Conservation (phyloP, 2,329 filamentous ascomycete genomes). For the Fusarium fracticaudum region DNA sequence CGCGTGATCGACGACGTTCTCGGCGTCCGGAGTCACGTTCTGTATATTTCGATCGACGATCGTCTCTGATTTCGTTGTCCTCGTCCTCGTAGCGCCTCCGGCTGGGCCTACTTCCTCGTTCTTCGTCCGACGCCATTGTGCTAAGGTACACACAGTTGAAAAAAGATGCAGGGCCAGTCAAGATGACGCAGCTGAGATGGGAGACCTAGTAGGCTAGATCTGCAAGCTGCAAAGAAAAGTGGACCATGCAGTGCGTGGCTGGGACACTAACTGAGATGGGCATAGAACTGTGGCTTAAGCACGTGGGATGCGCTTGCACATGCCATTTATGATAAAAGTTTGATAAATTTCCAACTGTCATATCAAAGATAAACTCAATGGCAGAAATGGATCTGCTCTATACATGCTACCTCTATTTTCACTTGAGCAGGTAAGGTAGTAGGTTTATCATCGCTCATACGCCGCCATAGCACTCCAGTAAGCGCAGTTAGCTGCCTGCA, state of each 20-base stretch:
- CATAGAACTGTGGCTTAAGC: constrained; percentile 2
- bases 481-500: constrained; percentile 10
- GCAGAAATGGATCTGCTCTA: constrained; percentile 14
- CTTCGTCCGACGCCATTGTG: constrained; percentile 43
- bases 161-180: neutral
- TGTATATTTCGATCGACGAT: constrained; percentile 37
- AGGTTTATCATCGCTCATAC: constrained; percentile 17
- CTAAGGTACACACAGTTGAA: neutral
- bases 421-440: neutral
- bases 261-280: neutral
- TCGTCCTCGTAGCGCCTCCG: constrained; percentile 34
- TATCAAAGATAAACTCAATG: constrained; percentile 20
- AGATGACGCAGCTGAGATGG: constrained; percentile 22
- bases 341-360: constrained; percentile 29
- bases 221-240: constrained; percentile 27
- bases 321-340: constrained; percentile 19
- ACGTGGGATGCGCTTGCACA: constrained; percentile 23
- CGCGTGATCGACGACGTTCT: constrained; percentile 44
- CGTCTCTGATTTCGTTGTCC: constrained; percentile 27
- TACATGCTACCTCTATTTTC: constrained; percentile 14
- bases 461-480: constrained; percentile 29
- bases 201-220: constrained; percentile 1
- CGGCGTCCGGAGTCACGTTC: constrained; percentile 38
- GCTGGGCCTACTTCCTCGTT: constrained; percentile 28
- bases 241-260: constrained; percentile 13